Base-by-base conservation (phyloP, 768 basidiomycete species). In the Thelephora aurantiotincta region DNA sequence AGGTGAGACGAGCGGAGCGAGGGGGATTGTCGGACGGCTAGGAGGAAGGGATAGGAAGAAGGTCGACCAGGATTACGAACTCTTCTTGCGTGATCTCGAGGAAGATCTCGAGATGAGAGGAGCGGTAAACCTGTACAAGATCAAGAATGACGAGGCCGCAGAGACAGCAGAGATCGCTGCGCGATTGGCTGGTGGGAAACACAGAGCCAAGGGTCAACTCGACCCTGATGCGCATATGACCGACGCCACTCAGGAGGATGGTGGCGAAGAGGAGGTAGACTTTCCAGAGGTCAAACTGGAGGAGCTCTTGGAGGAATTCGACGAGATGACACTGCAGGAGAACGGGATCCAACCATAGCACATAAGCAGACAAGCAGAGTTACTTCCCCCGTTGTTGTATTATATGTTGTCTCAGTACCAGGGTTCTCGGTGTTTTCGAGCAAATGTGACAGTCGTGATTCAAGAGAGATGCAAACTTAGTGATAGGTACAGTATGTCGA, bases 11-110 rank as follows among this genome's bases (percentile, higher is more conserved):
- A 74, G 82, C 26, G 73, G 68, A 43, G 82, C 78, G 33, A 69
- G 87, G 37, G 92, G 92, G 48, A 82, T 91, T n/a, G 80, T 94
- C 38, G 92, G 92, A 1, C 69, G 90, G 43, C 73, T 84, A 73
- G 92, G 92, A 11, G 92, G 91, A 33, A 70, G 90, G 43, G 92
- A 94, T 65, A 76, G 80, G 64, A 81, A 75, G 68, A 91, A 92
- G 70, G 88, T 98, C 49, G 92, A 97, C 55, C 81, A 89, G 60
- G 94, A 99, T 60, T 99, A 98, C 64, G 96, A 98, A 68, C 53
- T 88, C 45, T 99, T 99, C 77, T 67, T 98, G 64, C 75, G 85
- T 42, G 92, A 96, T 52, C 65, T 97, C 44, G 92, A 96, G 64
- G 94, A 98, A 62, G 93, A 97, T 65, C 81, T 82, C 18, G 93